Evolutionary conservation across 768 basidiomycete species (phyloP), one percentile per base, ranked within the genome.

Genomic region (Chalciporus sphaerocephalus): DNA sequence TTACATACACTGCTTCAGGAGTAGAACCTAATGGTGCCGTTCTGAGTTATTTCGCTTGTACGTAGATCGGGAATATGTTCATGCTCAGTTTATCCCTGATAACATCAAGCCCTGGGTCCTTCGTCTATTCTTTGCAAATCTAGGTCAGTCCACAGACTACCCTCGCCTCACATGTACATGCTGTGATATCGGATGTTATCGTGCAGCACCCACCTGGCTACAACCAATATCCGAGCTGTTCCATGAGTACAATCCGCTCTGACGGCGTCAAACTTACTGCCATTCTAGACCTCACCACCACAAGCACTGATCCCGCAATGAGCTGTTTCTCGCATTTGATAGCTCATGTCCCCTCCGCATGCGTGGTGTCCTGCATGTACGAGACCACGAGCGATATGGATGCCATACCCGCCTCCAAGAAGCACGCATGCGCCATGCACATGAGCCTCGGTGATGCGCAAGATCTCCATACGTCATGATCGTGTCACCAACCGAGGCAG

Each of bases 181-280:
- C 37, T 18, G 23, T 47, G 27, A 30, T 36, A n/a, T 43, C 45
- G 18, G 47, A 33, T 21, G 27, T 46, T 40, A 41, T 48, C 47
- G 40, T 55, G 43, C 47, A 42, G 17, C 34, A 36, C 27, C 52
- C 43, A 13, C 39, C 47, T 25, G 38, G 13, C 35, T 39, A 38
- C 24, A 17, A 25, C 27, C 59, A 53, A 59, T 58, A 49, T 56
- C 53, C 59, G 47, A 49, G 36, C 24, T 40, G 36, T 9, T 16
- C 40, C 25, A 55, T 39, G 27, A 50, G 41, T 32, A 37, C 48
- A 41, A 8, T 39, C 30, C 33, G 44, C 25, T 47, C 49, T 30
- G 18, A 45, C 37, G 27, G 43, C 40, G 4, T 46, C 43, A 6
- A 37, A 50, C 8, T 36, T 27, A 6, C 12, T 35, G 38, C 37